Evolutionary conservation across 179 eudicot genomes (phyloP).

Genomic region (Nepenthes alata): DNA sequence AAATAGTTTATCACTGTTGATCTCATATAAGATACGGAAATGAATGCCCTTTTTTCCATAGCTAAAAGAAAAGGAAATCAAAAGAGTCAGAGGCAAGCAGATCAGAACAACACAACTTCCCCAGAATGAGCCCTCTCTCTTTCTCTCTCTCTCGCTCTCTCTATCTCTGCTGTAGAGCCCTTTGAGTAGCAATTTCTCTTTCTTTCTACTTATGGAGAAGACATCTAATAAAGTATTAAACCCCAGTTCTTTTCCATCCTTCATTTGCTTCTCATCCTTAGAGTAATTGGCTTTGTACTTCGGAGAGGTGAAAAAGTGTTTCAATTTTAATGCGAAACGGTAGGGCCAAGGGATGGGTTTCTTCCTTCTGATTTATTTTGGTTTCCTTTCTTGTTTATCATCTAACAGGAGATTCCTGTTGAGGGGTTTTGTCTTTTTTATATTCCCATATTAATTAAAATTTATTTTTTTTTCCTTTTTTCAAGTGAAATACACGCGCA

Average conservation of each 20-base stretch:
- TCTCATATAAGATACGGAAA: too few relatives aligned
- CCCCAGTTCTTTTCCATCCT: slow-evolving; percentile 12
- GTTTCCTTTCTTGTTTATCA: slow-evolving; percentile 24
- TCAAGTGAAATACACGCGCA: too few relatives aligned
- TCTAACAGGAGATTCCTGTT: slow-evolving; percentile 33
- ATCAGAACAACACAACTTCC: slow-evolving; percentile 19
- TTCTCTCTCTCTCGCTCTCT: too few relatives aligned
- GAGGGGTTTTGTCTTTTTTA: slow-evolving; percentile 24
- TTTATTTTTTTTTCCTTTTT: not conserved
- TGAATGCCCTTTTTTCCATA: slow-evolving; percentile 1
- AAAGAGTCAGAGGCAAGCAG: slow-evolving; percentile 20
- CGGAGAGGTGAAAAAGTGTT: too few relatives aligned
- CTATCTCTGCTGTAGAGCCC: not conserved
- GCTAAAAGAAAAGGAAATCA: slow-evolving; percentile 3
- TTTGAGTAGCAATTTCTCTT: too few relatives aligned
- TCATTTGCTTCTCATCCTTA: too few relatives aligned
- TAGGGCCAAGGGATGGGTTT: too few relatives aligned
- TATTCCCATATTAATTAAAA: not conserved
- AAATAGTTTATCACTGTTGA: too few relatives aligned
- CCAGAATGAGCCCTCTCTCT: not conserved
- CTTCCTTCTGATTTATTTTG: slow-evolving; percentile 15
- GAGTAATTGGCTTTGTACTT: too few relatives aligned
- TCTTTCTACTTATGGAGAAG: too few relatives aligned
- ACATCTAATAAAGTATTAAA: slow-evolving; percentile 16
- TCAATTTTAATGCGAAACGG: too few relatives aligned